phyloP scores from a whole-genome alignment of 2,329 filamentous ascomycete genomes.

The Sporothrix variecibatus region DNA sequence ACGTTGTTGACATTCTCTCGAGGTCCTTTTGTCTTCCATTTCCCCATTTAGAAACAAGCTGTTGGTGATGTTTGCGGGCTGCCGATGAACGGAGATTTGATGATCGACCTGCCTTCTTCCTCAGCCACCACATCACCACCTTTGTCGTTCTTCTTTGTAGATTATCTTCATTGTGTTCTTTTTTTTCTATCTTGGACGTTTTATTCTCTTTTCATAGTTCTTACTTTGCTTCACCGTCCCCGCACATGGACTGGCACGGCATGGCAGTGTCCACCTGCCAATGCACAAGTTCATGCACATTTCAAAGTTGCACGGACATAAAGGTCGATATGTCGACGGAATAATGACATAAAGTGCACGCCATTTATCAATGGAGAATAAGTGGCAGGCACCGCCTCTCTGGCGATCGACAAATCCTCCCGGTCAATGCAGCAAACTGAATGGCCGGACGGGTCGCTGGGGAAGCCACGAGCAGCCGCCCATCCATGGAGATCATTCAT shows the following conservation, averaged over 20 bases:
- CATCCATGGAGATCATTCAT: constrained; percentile 7
- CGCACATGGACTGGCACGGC: not conserved
- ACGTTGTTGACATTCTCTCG: not conserved
- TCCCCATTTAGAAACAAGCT: constrained; percentile 21
- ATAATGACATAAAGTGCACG: not conserved
- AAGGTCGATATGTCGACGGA: not conserved
- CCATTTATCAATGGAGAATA: not conserved
- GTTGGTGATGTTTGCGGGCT: not conserved
- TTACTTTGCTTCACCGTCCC: not conserved
- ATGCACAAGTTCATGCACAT: not conserved
- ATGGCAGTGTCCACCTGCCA: not conserved
- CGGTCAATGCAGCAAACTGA: not conserved
- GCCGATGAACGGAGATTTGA: not conserved
- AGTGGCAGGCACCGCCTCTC: not conserved
- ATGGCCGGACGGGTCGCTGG: not conserved
- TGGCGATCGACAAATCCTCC: not conserved
- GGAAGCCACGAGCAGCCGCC: not conserved
- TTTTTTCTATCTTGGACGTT: not conserved
- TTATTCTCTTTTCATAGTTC: too few species aligned
- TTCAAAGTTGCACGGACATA: not conserved
- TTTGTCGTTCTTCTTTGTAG: not conserved
- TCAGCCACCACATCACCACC: constrained; percentile 7
- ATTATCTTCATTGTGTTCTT: not conserved
- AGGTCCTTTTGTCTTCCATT: constrained; percentile 4
- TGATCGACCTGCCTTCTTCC: not conserved